These are phyloP conservation scores for Cyclotella choctawhatcheeana DNA, from an alignment of 108 stramenopile species.

Conservation along the genomic window DNA sequence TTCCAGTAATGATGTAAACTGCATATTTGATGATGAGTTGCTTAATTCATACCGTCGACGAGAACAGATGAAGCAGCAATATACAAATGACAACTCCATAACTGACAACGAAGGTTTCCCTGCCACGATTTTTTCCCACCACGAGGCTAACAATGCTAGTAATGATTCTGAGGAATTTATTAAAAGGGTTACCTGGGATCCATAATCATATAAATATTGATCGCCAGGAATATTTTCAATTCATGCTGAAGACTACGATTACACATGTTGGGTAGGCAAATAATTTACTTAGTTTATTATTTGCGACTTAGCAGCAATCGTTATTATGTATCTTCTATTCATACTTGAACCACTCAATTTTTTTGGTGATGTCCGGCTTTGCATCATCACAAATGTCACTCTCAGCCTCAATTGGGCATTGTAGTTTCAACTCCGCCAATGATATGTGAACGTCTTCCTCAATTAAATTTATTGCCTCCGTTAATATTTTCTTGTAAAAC, in stretches of 20 bases:
- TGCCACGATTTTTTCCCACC: not conserved
- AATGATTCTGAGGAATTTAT: not conserved
- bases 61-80: constrained; percentile 5
- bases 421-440: constrained; percentile 27
- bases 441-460: constrained; percentile 24
- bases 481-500: constrained; percentile 44
- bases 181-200: not conserved
- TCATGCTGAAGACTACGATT: no score
- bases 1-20: not conserved
- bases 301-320: no score
- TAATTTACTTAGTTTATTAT: no score
- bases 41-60: constrained; percentile 1
- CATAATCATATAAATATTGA: no score
- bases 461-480: constrained; percentile 41
- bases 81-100: not conserved
- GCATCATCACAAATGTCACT: constrained; percentile 17
- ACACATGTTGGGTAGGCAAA: no score
- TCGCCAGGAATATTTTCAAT: no score
- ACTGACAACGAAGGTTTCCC: not conserved
- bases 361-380: constrained; percentile 32
- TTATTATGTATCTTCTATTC: no score
- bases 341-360: no score
- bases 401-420: constrained; percentile 41
- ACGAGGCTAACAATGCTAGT: not conserved
- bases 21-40: not conserved